Evolutionary conservation across 2,329 filamentous ascomycete species (phyloP), one percentile per base, ranked within the genome.

Genomic region (Aureobasidium mangrovei): DNA sequence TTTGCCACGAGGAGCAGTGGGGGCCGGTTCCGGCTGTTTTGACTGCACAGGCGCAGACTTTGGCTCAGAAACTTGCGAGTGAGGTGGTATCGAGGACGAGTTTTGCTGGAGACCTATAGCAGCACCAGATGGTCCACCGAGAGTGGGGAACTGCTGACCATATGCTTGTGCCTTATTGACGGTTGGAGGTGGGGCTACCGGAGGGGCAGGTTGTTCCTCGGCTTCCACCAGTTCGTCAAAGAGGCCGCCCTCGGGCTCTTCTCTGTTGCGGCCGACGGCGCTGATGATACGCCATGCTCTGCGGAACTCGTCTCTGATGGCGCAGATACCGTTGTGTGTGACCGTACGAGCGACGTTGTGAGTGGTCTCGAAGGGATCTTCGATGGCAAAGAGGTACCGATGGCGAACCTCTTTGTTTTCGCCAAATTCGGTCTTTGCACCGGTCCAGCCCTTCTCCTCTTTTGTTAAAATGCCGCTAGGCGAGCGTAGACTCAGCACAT

Each of bases 261-360:
- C n/a, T 36, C 58, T 40, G 4, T 63, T 68, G 41, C 71, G 73
- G 4, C 81, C 77, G 2, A 79, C 70, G 5, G 69, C 69, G 59
- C 72, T 75, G 58, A 91, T 81, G 56, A 94, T 85, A 35, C 80
- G 75, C 80, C 86, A 87, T 2, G 88, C 88, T 24, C 89, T 79
- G 18, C 88, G 79, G 64, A 95, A 93, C 69, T 95, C 89, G 62
- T 93, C 85, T 39, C 88, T 77, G 57, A 95, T 93, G 0, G 84
- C 79, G 1, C 88, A 84, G 59, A 95, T 88, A 2, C 89, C 88
- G 57, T 83, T 80, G 63, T 91, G 86, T 5, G 85, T 90, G 1
- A 95, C 89, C 0, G 89, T 95, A 47, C 88, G 77, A 3, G 87
- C 91, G 33, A 95, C 86, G 62, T 95, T 96, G 69, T 95, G 89